Conservation (phyloP, 345 rosid species). For the Euphorbia tirucalli region DNA sequence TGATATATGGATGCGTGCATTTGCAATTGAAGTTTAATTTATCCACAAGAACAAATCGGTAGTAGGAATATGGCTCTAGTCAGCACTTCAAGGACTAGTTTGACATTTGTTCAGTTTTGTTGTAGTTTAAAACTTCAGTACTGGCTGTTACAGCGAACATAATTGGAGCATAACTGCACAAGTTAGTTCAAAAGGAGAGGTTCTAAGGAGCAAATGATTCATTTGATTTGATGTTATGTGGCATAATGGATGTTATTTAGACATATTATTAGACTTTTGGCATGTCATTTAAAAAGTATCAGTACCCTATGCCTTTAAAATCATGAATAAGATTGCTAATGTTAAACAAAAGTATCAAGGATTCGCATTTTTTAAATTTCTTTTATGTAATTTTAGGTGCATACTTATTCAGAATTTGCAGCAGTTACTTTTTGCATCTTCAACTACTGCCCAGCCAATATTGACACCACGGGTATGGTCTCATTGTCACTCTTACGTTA, state of each 20-base stretch:
- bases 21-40: neutral
- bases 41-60: neutral
- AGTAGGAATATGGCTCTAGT: neutral
- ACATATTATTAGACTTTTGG: neutral
- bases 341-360: neutral
- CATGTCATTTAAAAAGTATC: neutral
- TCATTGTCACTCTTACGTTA: neutral
- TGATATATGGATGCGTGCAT: neutral
- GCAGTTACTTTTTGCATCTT: conserved; percentile 89
- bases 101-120: neutral
- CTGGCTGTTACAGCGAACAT: neutral
- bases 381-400: conserved; percentile 44
- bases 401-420: conserved; percentile 79
- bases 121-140: neutral
- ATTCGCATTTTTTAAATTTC: conserved; percentile 5
- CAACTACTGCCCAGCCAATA: conserved; percentile 92
- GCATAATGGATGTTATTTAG: neutral
- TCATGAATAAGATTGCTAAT: neutral
- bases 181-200: neutral
- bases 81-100: neutral
- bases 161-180: neutral
- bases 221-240: neutral
- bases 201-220: neutral
- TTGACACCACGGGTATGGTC: conserved; percentile 70
- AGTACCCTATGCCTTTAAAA: neutral